Base-by-base conservation (phyloP, 345 rosid species). In the Eucalyptus leucophloia region DNA sequence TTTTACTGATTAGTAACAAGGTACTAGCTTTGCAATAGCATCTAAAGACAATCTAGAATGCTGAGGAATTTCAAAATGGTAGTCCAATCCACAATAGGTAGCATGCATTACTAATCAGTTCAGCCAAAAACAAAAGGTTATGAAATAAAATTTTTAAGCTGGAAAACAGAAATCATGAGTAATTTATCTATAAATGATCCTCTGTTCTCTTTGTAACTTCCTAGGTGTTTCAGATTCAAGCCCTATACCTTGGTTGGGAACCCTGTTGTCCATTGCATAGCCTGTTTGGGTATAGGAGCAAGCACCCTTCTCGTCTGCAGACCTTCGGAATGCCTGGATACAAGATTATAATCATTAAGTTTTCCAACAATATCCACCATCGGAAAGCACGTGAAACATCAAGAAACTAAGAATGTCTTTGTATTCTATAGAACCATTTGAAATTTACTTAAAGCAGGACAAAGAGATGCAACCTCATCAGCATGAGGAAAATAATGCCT, bases 231-330 rank as follows among this genome's bases (percentile, higher is more conserved):
- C 19, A 86, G 65, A 86, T 32, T 86, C 9, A 37, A 77, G 28
- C 30, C 13, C 49, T 58, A 49, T 94, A 96, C 99, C 95, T 95
- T 97, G 77, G 99, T 98, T 28, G 99, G 99, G 95, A 94, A 98
- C 89, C 99, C 99, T 19, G 92, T 92, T 45, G 97, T 96, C 97
- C 96, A 95, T 91, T 93, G 95, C 99, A 97, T 95, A 69, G 95
- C 98, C 89, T 92, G 91, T 91, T 97, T 97, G n/a, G 97, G 94
- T 86, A 98, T 93, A 77, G 99, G 98, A 92, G 99, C 97, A 91
- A 98, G 99, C 89, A 95, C 98, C 90, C 94, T 94, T 85, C 92
- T 94, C 18, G 99, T 96, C 92, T 97, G 95, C 24, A 98, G 97
- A 82, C 97, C 98, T 93, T 97, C 93, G 9, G 99, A 97, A 90